Evolutionary conservation across 2,329 filamentous ascomycete species (phyloP), one percentile per base, ranked within the genome.

Genomic region (Penicillium sp.): DNA sequence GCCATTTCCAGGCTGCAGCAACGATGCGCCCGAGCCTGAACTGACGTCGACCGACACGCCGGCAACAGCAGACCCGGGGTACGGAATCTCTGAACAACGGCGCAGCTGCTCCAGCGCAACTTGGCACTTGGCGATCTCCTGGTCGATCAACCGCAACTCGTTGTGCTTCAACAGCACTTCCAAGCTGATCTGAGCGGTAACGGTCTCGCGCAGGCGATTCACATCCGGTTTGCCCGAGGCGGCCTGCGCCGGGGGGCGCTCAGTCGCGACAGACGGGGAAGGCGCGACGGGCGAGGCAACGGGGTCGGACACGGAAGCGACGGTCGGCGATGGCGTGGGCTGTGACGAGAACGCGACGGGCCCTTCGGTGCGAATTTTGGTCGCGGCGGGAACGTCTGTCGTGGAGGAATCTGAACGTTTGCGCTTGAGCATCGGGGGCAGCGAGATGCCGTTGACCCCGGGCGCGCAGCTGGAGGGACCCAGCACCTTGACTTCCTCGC

Each of bases 41-140:
- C 85, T 88, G 63, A 95, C 83, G 58, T 87, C 80, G 61, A 85
- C 71, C 24, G 87, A 86, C 8, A 84, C 84, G 16, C 67, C 70
- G 18, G 67, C 44, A 36, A 84, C 82, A 56, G 83, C 80, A 57
- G 83, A 83, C 57, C 86, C 83, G 28, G 92, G 92, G 70, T 91
- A 97, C 4, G 92, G 92, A 62, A 96, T 92, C 61, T 97, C 79
- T 68, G 94, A 87, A 74, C 92, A 96, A 54, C 94, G 86, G 63
- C 94, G 88, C 57, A 99, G 79, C 75, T 97, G 94, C 74, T 99
- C 94, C 61, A 97, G 80, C 10, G 92, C 90, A 58, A 92, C 79
- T 76, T 97, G 92, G 68, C 92, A 96, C 76, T 96, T 97, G 59
- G 90, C 92, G 59, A 97, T 81, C 75, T 97, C 94, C 74, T 96